Base-by-base conservation (phyloP, 768 basidiomycete species). In the Glaciozyma antarctica region DNA sequence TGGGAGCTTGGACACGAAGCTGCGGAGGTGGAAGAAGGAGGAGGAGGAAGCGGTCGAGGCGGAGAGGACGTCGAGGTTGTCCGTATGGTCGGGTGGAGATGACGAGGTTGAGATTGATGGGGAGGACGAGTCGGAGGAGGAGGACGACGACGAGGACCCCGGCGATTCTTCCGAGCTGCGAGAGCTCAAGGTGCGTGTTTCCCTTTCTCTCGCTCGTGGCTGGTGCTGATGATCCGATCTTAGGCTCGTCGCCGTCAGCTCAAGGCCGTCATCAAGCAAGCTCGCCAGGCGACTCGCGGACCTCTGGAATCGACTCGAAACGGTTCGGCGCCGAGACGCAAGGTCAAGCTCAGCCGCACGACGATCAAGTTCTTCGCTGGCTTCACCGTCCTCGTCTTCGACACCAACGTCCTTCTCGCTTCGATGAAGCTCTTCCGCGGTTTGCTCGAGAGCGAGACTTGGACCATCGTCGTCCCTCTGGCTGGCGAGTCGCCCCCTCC, bases 401-500 rank as follows among this genome's bases (percentile, higher is more conserved):
- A 98, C 77, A 97, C 94, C 56, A 98, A 98, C 78, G 88, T 97
- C 62, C 80, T 99, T 0, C 81, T 98, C 21, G 87, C 89, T 0
- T 90, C 90, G 0, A 80, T 97, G 6, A 76, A 84, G 0, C 79
- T 87, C 69, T 81, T 99, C 64, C 76, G 82, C 0, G 82, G 85
- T 17, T 80, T 98, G 64, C 80, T 97, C 59, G 89, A 94, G 75
- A 85, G 84, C 65, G 77, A 84, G 22, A 80, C 79, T 32, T 98
- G 92, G 91, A 95, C 90, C 0, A 81, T 94, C 54, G 80, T 99
- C 64, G 79, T 99, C 0, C 95, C 95, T 5, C 82, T 98, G 5
- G 93, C 92, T 0, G 77, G 74, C 74, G 58, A 69, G 73, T 72
- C 15, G 28, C 21, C 26, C 53, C 22, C 22, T 24, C 16, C 48